Evolutionary conservation across 148 eudicot genomes (phyloP), one percentile per base, ranked within the genome.

Genomic region (Fagopyrum esculentum): DNA sequence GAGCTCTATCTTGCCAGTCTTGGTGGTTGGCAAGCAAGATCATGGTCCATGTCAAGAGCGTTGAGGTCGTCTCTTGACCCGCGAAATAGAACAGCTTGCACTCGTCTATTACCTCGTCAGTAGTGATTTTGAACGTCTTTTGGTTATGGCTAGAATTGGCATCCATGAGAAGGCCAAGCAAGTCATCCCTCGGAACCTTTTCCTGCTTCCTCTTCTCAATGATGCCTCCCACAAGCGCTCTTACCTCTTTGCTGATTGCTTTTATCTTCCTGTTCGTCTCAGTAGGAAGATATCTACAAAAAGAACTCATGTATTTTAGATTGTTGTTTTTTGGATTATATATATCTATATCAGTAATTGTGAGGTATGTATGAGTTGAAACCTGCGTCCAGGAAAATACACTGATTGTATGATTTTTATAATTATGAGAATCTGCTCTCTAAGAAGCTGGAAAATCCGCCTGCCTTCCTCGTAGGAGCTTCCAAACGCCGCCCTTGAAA

Each of bases 401-500:
- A 77, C 17, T 1, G 82, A 76, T 2, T 47, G 68, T 0, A n/a
- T 0, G 17, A 72, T 29, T 15, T 73, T 43, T 29, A 74, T 12
- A 7, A 74, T 15, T 12, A 78, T 55, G 8, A 19, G 47, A 9
- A 69, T 76, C 60, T 73, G 84, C 35, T 83, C 86, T 69, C 63
- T 76, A 6, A 78, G 72, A 55, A 78, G 88, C 40, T 80, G 84
- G 69, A 85, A 83, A 63, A 85, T 83, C 61, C 75, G 75, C n/a
- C 71, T 47, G 3, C 86, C 88, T 69, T 85, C 88, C 51, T 79
- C 60, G 45, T 80, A 85, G 64, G 73, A 80, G 71, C 84, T 85
- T 10, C 86, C 86, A 68, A 85, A 85, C 6, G 86, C 85, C 7
- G 82, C 78, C 19, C 88, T 56, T n/a, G 88, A 85, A 35, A 85